phyloP scores from a whole-genome alignment of 2,329 filamentous ascomycete species.

The Penicillium sclerotiorum region DNA sequence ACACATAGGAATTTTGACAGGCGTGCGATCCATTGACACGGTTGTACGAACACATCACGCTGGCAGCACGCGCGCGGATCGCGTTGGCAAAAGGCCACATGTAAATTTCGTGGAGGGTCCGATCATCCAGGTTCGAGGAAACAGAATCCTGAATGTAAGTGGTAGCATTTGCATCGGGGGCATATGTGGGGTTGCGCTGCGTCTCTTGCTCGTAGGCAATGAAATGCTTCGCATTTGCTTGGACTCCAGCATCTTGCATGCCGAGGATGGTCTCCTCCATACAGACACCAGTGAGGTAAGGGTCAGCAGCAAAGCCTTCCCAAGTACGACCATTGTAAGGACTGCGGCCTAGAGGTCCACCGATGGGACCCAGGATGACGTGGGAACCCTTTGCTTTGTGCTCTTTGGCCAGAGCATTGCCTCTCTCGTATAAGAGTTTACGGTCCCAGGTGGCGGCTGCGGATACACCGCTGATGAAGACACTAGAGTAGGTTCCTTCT shows the following conservation, averaged over 20 bases:
- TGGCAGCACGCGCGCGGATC: constrained; percentile 64
- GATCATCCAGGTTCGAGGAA: constrained; percentile 56
- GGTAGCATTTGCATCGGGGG: constrained; percentile 4
- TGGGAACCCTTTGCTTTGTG: constrained; percentile 39
- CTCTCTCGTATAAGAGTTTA: constrained; percentile 57
- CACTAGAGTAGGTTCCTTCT: constrained; percentile 67
- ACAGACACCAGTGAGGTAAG: constrained; percentile 43
- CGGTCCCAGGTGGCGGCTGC: constrained; percentile 65
- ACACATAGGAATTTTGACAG: constrained; percentile 76
- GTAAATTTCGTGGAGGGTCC: constrained; percentile 75
- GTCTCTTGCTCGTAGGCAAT: constrained; percentile 29
- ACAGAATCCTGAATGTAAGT: constrained; percentile 13
- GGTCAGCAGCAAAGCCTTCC: constrained; percentile 48
- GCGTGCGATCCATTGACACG: constrained; percentile 78
- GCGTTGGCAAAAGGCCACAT: constrained; percentile 78
- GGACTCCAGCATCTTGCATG: constrained; percentile 48
- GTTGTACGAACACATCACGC: constrained; percentile 54
- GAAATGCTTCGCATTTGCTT: constrained; percentile 28
- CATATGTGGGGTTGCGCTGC: constrained; percentile 33
- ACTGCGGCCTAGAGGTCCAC: constrained; percentile 46
- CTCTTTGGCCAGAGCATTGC: constrained; percentile 58
- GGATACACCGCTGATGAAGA: constrained; percentile 74
- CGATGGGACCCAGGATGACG: constrained; percentile 45
- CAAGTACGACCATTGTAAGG: constrained; percentile 48
- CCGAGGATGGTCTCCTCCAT: constrained; percentile 45